phyloP scores from a whole-genome alignment of 2,329 filamentous ascomycete genomes.

The Sphaerulina musiva region DNA sequence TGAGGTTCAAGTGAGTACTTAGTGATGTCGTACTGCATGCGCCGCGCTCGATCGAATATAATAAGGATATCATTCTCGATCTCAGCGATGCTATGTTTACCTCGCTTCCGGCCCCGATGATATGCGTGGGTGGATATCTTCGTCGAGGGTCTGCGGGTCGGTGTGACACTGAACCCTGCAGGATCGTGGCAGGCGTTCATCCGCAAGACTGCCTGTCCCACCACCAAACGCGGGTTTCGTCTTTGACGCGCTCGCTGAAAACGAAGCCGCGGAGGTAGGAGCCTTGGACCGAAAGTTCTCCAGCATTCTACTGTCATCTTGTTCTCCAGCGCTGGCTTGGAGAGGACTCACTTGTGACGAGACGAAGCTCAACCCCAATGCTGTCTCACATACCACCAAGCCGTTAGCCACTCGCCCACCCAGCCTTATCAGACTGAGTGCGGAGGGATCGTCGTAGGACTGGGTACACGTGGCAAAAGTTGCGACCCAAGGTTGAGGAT shows the following conservation, averaged over 20 bases:
- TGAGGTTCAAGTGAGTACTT: background rate
- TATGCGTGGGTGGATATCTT: slow-evolving; percentile 14
- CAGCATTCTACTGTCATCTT: background rate
- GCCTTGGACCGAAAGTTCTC: background rate
- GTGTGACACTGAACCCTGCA: slow-evolving; percentile 16
- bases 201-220: slow-evolving; percentile 2
- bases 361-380: background rate
- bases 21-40: background rate
- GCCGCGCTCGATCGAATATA: background rate
- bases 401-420: background rate
- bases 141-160: slow-evolving; percentile 10
- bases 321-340: background rate
- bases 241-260: background rate
- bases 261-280: background rate
- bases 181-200: slow-evolving; percentile 11
- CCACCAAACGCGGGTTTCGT: background rate
- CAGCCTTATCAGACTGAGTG: background rate
- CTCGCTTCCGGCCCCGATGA: slow-evolving; percentile 9
- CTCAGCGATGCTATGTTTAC: slow-evolving; percentile 9
- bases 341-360: background rate
- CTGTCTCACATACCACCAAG: background rate
- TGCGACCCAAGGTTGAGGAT: background rate
- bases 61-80: background rate
- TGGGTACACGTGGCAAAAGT: background rate
- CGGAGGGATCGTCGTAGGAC: background rate